Evolutionary conservation across 176 grass and related monocot genomes (phyloP).

Genomic region (maize (Zea mays)): DNA sequence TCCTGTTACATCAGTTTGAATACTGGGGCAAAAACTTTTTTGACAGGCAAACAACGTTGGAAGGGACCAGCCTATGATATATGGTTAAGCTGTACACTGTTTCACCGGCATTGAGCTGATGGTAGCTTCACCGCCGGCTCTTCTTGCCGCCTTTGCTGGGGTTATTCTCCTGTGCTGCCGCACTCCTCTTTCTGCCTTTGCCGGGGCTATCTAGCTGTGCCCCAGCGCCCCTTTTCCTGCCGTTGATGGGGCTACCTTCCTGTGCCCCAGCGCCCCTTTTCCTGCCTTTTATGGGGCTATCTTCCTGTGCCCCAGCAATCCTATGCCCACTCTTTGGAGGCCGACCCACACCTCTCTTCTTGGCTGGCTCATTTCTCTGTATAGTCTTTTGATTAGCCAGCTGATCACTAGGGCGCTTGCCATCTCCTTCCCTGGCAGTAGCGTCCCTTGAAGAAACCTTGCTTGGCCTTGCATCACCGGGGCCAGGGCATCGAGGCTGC

Average conservation of each 20-base stretch:
- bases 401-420: slow-evolving; percentile 18
- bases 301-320: slow-evolving; percentile 35
- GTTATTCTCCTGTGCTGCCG: slow-evolving; percentile 32
- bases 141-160: slow-evolving; percentile 45
- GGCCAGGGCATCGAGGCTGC: slow-evolving; percentile 27
- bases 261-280: neutral
- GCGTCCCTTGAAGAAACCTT: slow-evolving; percentile 30
- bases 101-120: neutral
- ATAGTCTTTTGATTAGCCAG: neutral
- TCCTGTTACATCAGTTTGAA: slow-evolving; percentile 39
- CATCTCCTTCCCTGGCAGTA: slow-evolving; percentile 25
- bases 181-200: neutral
- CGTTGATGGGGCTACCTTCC: no score
- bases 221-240: no score
- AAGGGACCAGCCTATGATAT: slow-evolving; percentile 22
- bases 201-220: neutral
- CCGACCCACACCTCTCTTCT: slow-evolving; percentile 52
- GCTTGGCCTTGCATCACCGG: slow-evolving; percentile 41
- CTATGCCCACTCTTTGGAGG: slow-evolving; percentile 54
- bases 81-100: slow-evolving; percentile 45
- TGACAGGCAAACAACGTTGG: slow-evolving; percentile 36
- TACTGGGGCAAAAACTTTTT: slow-evolving; percentile 20
- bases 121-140: slow-evolving; percentile 34
- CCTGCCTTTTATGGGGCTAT: slow-evolving; percentile 1
- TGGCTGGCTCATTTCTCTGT: slow-evolving; percentile 21